These are phyloP conservation scores for Saposhnikovia divaricata DNA, from an alignment of 129 eudicot species.

Conservation along the genomic window DNA sequence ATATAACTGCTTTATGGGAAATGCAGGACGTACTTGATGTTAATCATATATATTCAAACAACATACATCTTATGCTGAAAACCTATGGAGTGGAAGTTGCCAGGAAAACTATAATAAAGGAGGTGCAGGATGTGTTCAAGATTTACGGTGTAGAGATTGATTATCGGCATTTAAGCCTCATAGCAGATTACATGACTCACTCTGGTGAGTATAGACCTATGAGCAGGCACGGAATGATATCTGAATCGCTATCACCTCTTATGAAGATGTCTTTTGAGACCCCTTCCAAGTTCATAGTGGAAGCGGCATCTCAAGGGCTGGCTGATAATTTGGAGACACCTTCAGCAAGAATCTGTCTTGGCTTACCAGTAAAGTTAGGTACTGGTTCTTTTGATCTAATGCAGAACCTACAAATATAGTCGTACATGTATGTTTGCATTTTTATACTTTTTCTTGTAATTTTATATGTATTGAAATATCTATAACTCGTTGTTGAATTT, in stretches of 20 bases:
- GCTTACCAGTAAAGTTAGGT: slow-evolving; percentile 84
- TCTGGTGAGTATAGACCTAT: slow-evolving; percentile 73
- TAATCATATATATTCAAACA: slow-evolving; percentile 58
- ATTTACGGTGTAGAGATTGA: slow-evolving; percentile 86
- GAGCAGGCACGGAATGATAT: slow-evolving; percentile 74
- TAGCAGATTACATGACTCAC: slow-evolving; percentile 90
- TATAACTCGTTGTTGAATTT: background rate
- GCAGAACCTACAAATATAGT: slow-evolving; percentile 53
- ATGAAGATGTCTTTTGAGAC: slow-evolving; percentile 88
- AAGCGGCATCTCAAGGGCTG: slow-evolving; percentile 58
- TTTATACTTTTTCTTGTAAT: background rate
- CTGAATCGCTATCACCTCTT: slow-evolving; percentile 72
- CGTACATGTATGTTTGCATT: background rate
- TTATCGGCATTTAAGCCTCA: slow-evolving; percentile 63
- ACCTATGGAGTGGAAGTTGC: slow-evolving; percentile 93
- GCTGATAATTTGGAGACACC: slow-evolving; percentile 77
- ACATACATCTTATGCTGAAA: slow-evolving; percentile 48
- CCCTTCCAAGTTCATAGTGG: slow-evolving; percentile 74
- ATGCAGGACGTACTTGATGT: slow-evolving; percentile 78
- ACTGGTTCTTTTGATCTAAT: slow-evolving; percentile 81
- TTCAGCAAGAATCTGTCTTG: slow-evolving; percentile 74
- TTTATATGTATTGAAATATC: background rate
- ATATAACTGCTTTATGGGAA: slow-evolving; percentile 68
- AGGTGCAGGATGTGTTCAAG: slow-evolving; percentile 61
- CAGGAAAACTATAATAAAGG: slow-evolving; percentile 51